phyloP scores from a whole-genome alignment of 768 basidiomycete species.

The Neoboletus subvelutipes region DNA sequence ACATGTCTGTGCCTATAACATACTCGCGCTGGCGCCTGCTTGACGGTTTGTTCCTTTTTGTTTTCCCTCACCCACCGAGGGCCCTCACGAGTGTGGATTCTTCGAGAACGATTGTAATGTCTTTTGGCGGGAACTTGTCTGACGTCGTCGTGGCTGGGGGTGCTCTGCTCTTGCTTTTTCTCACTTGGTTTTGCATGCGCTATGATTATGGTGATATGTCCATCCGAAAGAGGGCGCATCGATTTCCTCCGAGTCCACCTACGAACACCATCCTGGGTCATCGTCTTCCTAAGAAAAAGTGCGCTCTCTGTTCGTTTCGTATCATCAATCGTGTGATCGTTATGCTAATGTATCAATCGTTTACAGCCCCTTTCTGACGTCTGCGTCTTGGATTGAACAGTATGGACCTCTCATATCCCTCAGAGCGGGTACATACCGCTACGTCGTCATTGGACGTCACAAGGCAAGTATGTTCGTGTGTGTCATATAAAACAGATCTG shows the following conservation, averaged over 20 bases:
- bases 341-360: not conserved
- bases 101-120: not conserved
- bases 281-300: constrained; percentile 3
- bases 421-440: constrained; percentile 38
- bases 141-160: not conserved
- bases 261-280: constrained; percentile 1
- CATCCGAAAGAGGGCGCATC: not conserved
- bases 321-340: not conserved
- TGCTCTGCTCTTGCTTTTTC: not conserved
- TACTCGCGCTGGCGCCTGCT: not conserved
- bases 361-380: constrained; percentile 17
- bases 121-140: not conserved
- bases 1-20: no score
- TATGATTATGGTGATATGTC: not conserved
- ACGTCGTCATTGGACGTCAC: constrained; percentile 22
- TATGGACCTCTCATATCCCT: constrained; percentile 59
- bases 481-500: not conserved
- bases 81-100: not conserved
- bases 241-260: constrained; percentile 12
- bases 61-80: not conserved
- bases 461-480: constrained; percentile 3
- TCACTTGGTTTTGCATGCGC: constrained; percentile 1
- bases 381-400: constrained; percentile 53
- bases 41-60: not conserved
- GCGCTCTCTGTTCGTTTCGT: not conserved